A percentile compares a stretch with the other conserved stretches of the same genome.
phyloP scores from a whole-genome alignment of 1,284 basidiomycete species.

The Cystobasidium slooffiae region DNA sequence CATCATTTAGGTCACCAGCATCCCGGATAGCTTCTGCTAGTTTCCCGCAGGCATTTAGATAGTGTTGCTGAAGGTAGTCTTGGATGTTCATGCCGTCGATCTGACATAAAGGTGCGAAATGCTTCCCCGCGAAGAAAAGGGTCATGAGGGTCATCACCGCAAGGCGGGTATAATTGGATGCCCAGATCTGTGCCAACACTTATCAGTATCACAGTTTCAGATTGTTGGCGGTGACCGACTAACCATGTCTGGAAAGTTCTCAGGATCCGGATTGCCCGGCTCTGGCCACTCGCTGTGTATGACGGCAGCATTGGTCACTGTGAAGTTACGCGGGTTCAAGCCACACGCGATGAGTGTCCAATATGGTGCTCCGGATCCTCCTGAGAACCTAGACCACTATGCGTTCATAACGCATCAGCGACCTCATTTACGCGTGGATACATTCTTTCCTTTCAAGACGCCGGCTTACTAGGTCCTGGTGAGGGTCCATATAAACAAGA shows the following conservation, averaged over 20 bases:
- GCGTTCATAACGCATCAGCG: conserved; percentile 3
- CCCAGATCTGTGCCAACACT: conserved; percentile 67
- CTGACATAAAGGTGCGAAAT: conserved; percentile 86
- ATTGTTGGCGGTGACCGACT: conserved; percentile 24
- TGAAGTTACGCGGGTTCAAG: conserved; percentile 81
- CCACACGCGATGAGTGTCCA: conserved; percentile 95
- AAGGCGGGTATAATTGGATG: conserved; percentile 90
- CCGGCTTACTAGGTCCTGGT: conserved; percentile 84
- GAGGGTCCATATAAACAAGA: conserved; percentile 88
- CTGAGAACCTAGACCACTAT: conserved; percentile 96
- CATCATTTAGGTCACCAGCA: conserved; percentile 76
- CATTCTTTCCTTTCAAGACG: neutral
- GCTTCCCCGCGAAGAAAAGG: conserved; percentile 88
- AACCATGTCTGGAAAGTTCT: conserved; percentile 78
- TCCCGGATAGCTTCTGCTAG: conserved; percentile 75
- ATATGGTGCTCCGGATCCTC: conserved; percentile 92
- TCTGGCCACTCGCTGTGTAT: conserved; percentile 86
- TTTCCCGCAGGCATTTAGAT: conserved; percentile 72
- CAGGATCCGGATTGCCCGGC: conserved; percentile 67
- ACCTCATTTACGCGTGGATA: no score
- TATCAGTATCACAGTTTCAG: neutral
- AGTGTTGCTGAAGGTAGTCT: conserved; percentile 88
- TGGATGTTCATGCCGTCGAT: conserved; percentile 93
- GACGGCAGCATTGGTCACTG: conserved; percentile 80
- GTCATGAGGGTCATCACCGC: conserved; percentile 88